Evolutionary conservation across 2,329 filamentous ascomycete species (phyloP), one percentile per base, ranked within the genome.

Genomic region (Fusarium continuum): DNA sequence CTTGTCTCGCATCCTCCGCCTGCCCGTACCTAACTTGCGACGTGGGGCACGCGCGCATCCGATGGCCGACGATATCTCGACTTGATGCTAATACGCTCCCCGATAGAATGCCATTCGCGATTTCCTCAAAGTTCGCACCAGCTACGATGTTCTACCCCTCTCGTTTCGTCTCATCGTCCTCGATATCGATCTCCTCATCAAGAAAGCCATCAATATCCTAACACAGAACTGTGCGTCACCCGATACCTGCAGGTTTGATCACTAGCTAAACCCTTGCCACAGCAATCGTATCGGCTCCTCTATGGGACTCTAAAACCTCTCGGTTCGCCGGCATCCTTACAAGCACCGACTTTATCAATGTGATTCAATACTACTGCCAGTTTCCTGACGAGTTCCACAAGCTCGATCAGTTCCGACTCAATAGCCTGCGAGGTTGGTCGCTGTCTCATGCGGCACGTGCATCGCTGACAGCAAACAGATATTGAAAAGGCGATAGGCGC

Each of bases 281-380:
- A 98, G 94, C 92, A 73, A 99, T 99, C 75, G 95, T 99, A 52
- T 99, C 95, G 25, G 95, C 95, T 47, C 95, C 95, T 45, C 82
- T 99, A 65, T 99, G 95, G 95, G 93, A 99, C 77, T 97, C 94
- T 22, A 90, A 91, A 66, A 91, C 89, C 5, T 96, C 93, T 22
- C 92, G 91, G 29, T 99, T 98, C 77, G 95, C 94, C 34, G 95
- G 95, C 32, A 86, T 99, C 43, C 84, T 99, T 66, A 99, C 95
- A 23, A 95, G 93, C 63, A 96, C 93, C 60, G 95, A 99, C 79
- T 99, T 95, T 76, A 96, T 99, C 79, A 99, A 99, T 73, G 90
- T 99, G 54, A 96, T 99, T 34, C 94, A 98, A 76, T 99, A 99
- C 79, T 98, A 99, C 82, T 97, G 93, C 83, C 93, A 98, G 77